A percentile compares a stretch with the other conserved stretches of the same genome.
Conservation (phyloP, 148 eudicot species). For the Diospyros lotus region DNA sequence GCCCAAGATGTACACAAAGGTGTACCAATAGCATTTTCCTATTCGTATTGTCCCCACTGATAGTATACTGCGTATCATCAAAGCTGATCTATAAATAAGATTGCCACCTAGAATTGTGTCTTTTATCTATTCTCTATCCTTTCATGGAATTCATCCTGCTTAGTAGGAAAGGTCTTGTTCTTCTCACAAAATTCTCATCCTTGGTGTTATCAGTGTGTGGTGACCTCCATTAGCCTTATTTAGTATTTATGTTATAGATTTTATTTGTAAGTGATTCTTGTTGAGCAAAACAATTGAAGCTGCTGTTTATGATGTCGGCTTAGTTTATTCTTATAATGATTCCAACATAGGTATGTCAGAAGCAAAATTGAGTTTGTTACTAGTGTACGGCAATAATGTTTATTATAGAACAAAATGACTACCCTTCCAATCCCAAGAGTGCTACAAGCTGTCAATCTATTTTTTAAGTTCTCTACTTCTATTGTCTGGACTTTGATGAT, state of each 20-base stretch:
- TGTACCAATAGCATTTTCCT: too few species aligned
- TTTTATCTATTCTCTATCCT: too few species aligned
- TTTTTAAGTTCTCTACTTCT: slow-evolving; percentile 1
- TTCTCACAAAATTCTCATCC: too few species aligned
- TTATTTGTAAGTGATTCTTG: background rate
- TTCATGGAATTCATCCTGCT: too few species aligned
- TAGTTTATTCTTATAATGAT: background rate
- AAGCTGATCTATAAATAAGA: too few species aligned
- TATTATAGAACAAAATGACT: background rate
- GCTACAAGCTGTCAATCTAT: background rate
- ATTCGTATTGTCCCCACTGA: too few species aligned
- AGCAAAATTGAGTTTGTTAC: background rate
- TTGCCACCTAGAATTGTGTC: too few species aligned
- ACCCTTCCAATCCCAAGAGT: background rate
- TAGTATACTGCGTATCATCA: too few species aligned
- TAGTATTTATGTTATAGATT: background rate
- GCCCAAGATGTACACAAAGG: too few species aligned
- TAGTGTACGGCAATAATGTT: background rate
- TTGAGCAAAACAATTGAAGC: background rate
- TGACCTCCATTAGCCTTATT: too few species aligned
- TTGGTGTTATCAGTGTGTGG: too few species aligned
- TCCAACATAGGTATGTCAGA: background rate
- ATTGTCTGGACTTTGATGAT: slow-evolving; percentile 16
- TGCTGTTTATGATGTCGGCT: background rate
- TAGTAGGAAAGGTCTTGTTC: too few species aligned